These are phyloP conservation scores for Suhomyces kunorum DNA, from an alignment of 1,139 yeast genomes.

Conservation along the genomic window DNA sequence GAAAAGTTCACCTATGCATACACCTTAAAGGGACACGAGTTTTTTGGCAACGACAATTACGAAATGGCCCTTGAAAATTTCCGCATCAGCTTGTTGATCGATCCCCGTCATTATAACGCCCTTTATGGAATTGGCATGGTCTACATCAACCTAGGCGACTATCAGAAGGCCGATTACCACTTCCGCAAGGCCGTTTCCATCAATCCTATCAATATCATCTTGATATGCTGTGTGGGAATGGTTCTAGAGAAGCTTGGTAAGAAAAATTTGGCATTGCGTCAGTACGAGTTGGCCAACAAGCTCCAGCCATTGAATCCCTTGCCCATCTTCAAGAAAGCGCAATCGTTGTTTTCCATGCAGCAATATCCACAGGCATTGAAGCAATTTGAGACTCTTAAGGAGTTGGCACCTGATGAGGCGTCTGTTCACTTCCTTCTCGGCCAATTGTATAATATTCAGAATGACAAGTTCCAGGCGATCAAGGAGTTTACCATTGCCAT, in stretches of 20 bases:
- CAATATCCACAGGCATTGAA: constrained; percentile 70
- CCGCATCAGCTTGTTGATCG: constrained; percentile 73
- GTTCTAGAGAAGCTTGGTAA: constrained; percentile 78
- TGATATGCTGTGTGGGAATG: constrained; percentile 94
- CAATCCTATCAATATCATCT: constrained; percentile 86
- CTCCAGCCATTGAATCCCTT: constrained; percentile 85
- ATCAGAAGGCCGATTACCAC: constrained; percentile 80
- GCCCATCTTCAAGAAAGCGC: constrained; percentile 88
- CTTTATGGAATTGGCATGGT: constrained; percentile 97
- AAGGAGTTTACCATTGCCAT: constrained; percentile 86
- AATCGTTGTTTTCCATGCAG: constrained; percentile 70
- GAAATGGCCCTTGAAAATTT: constrained; percentile 87
- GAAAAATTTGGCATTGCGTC: constrained; percentile 71
- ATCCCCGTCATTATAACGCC: constrained; percentile 88
- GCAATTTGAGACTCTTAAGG: constrained; percentile 70
- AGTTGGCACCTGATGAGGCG: constrained; percentile 91
- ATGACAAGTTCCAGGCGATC: constrained; percentile 75
- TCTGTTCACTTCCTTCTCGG: constrained; percentile 89
- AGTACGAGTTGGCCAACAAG: constrained; percentile 80
- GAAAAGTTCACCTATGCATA: constrained; percentile 84
- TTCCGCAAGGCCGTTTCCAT: constrained; percentile 85
- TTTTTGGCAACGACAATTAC: constrained; percentile 82
- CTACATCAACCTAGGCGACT: constrained; percentile 81
- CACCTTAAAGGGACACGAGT: constrained; percentile 93
- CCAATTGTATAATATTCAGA: constrained; percentile 76